Conservation (phyloP, 371 early-diverging fungal genomes). For the Actinomortierella wolfii region DNA sequence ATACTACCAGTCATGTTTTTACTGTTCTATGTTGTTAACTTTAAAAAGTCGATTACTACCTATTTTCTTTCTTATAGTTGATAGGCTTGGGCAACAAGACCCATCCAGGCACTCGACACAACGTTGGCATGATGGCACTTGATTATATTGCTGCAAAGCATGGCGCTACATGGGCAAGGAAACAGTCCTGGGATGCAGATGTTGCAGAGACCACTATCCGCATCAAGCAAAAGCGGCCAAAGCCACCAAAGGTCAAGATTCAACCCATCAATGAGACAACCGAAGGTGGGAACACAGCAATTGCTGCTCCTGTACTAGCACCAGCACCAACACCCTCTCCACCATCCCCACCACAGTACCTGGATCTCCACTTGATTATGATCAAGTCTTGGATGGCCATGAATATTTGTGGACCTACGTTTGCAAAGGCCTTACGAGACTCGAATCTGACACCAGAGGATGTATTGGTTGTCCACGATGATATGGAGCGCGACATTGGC, state of each 20-base stretch:
- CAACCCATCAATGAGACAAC: neutral
- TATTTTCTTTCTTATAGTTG: conserved; percentile 46
- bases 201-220: conserved; percentile 47
- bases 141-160: conserved; percentile 59
- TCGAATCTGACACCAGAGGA: conserved; percentile 31
- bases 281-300: neutral
- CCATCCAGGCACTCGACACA: conserved; percentile 72
- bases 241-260: conserved; percentile 4
- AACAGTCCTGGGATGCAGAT: conserved; percentile 51
- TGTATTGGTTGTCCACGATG: conserved; percentile 77
- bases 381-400: neutral
- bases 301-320: neutral
- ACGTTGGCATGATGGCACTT: conserved; percentile 75
- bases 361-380: neutral
- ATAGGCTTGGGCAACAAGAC: conserved; percentile 77
- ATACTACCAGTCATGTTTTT: too few species aligned
- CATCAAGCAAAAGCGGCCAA: conserved; percentile 10
- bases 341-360: neutral
- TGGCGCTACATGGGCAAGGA: conserved; percentile 53
- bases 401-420: neutral
- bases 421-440: conserved; percentile 5
- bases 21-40: too few species aligned
- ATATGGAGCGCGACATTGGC: conserved; percentile 72
- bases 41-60: neutral
- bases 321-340: neutral